Percentiles rank a stretch among this genome's conserved stretches.
Evolutionary conservation across 495 filamentous ascomycete species (phyloP).

Genomic region (Penicillium macrosclerotiorum): DNA sequence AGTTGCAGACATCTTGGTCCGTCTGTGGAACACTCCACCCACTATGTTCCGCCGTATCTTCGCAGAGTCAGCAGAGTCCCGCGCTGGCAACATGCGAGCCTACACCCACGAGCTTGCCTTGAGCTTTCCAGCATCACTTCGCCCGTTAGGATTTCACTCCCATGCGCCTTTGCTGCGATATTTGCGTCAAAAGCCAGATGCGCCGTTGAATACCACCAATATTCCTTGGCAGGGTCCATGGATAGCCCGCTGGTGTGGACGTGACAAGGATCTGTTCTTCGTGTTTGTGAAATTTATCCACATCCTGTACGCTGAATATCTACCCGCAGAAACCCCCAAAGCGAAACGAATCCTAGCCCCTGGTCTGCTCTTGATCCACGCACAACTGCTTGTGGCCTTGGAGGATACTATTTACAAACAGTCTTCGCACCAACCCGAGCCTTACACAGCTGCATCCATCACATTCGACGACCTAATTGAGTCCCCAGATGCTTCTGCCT

Average conservation of each 20-base stretch:
- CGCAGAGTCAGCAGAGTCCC: slow-evolving; percentile 57
- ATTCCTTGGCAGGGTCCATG: slow-evolving; percentile 86
- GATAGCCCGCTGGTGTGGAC: slow-evolving; percentile 82
- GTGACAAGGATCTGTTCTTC: slow-evolving; percentile 90
- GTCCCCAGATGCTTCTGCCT: slow-evolving; percentile 66
- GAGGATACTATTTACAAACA: slow-evolving; percentile 82
- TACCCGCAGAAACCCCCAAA: slow-evolving; percentile 65
- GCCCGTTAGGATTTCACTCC: slow-evolving; percentile 69
- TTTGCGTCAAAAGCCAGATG: slow-evolving; percentile 64
- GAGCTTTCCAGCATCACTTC: slow-evolving; percentile 70
- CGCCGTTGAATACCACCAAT: slow-evolving; percentile 66
- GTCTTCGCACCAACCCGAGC: slow-evolving; percentile 51
- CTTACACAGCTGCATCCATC: slow-evolving; percentile 56
- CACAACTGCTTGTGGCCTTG: slow-evolving; percentile 76
- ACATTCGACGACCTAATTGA: slow-evolving; percentile 76
- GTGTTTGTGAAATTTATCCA: slow-evolving; percentile 92
- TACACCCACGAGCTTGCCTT: slow-evolving; percentile 56
- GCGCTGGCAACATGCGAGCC: slow-evolving; percentile 34
- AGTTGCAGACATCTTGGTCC: slow-evolving; percentile 79
- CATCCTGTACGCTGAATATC: slow-evolving; percentile 75
- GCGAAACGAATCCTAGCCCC: slow-evolving; percentile 65
- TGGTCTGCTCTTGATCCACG: slow-evolving; percentile 79
- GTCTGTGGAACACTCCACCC: slow-evolving; percentile 72
- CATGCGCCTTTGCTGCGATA: slow-evolving; percentile 58
- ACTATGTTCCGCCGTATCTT: slow-evolving; percentile 67